Evolutionary conservation across 495 filamentous ascomycete species (phyloP).

Genomic region (Hypoxylon lienhwacheense): DNA sequence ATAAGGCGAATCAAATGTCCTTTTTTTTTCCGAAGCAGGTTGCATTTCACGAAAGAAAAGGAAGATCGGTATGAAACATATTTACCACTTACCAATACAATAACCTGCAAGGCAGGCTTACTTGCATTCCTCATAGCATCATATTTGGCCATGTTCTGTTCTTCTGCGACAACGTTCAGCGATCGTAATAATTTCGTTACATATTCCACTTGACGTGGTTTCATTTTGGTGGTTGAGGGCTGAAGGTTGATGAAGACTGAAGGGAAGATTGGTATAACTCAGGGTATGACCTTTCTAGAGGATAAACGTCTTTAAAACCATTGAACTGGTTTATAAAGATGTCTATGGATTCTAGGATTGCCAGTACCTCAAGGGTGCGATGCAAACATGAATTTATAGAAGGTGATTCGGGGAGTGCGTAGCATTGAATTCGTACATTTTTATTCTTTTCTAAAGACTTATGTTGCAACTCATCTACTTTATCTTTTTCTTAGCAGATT

Average conservation of each 20-base stretch:
- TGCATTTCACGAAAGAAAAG: conserved; percentile 20
- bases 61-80: conserved; percentile 20
- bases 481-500: no score
- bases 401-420: neutral
- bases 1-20: conserved; percentile 26
- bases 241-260: no score
- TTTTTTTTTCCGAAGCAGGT: conserved; percentile 5
- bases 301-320: no score
- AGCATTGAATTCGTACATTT: neutral
- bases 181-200: conserved; percentile 10
- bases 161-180: conserved; percentile 17
- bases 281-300: no score
- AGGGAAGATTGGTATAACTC: no score
- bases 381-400: neutral
- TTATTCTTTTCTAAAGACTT: neutral
- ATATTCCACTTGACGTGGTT: neutral
- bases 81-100: conserved; percentile 74
- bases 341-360: no score
- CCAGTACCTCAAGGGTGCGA: no score
- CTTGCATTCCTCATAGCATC: conserved; percentile 23
- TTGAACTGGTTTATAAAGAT: no score
- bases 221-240: no score
- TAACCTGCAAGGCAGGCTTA: conserved; percentile 69
- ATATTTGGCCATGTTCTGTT: conserved; percentile 25
- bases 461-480: no score